A percentile compares a stretch with the other conserved stretches of the same genome.
Evolutionary conservation across 768 basidiomycete genomes (phyloP).

Genomic region (Macrolepiota albuminosa): DNA sequence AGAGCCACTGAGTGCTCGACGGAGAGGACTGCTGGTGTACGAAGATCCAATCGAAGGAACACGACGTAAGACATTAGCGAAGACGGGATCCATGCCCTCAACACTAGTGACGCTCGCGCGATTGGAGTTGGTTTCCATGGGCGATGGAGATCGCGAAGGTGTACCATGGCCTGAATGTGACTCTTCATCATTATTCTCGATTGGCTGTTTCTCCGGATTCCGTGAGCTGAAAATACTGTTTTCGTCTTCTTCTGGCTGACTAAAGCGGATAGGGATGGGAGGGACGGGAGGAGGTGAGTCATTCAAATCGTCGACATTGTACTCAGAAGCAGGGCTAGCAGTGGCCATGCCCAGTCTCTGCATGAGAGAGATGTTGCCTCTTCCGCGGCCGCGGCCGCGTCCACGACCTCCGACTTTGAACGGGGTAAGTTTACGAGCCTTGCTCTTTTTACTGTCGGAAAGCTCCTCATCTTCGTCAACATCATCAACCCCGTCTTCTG

Average conservation of each 20-base stretch:
- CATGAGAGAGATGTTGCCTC: slow-evolving; percentile 52
- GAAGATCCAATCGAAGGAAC: slow-evolving; percentile 41
- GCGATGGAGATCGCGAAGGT: slow-evolving; percentile 33
- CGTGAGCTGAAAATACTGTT: slow-evolving; percentile 32
- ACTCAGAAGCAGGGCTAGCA: slow-evolving; percentile 46
- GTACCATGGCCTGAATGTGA: slow-evolving; percentile 8
- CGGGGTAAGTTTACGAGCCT: slow-evolving; percentile 42
- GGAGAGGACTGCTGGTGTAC: slow-evolving; percentile 54
- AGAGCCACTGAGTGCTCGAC: slow-evolving; percentile 50
- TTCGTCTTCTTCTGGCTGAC: slow-evolving; percentile 30
- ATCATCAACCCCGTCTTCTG: slow-evolving; percentile 37
- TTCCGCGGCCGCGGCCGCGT: slow-evolving; percentile 48
- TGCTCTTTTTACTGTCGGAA: slow-evolving; percentile 28
- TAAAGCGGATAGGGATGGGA: slow-evolving; percentile 33
- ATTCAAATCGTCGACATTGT: slow-evolving; percentile 33
- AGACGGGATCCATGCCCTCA: slow-evolving; percentile 85
- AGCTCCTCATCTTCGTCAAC: slow-evolving; percentile 41
- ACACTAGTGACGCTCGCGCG: slow-evolving; percentile 70
- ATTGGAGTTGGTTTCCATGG: slow-evolving; percentile 43
- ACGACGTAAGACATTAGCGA: slow-evolving; percentile 73
- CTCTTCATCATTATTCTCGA: slow-evolving; percentile 20
- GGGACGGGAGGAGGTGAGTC: slow-evolving; percentile 36
- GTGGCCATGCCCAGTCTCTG: slow-evolving; percentile 60
- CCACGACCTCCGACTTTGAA: slow-evolving; percentile 50
- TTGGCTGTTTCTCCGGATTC: slow-evolving; percentile 18